A percentile compares a stretch with the other conserved stretches of the same genome.
Evolutionary conservation across 345 rosid genomes (phyloP).

Genomic region (Sisymbrium altissimum): DNA sequence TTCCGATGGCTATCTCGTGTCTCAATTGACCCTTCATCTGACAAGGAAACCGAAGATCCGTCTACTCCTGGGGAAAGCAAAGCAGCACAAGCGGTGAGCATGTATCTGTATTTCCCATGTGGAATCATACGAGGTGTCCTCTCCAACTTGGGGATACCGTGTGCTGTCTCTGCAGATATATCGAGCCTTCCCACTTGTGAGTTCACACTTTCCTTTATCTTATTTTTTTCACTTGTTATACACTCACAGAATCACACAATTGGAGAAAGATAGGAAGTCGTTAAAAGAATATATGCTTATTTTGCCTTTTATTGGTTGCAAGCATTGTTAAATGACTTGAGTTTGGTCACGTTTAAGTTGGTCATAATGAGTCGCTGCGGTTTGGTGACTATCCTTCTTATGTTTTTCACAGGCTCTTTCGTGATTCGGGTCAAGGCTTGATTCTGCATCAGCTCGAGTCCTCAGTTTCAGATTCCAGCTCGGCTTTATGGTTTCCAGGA

Average conservation of each 20-base stretch:
- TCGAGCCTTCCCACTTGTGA: conserved; percentile 93
- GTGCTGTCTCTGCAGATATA: conserved; percentile 94
- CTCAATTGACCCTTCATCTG: conserved; percentile 56
- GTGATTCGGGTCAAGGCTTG: conserved; percentile 84
- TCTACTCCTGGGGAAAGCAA: conserved; percentile 52
- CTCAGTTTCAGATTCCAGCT: neutral
- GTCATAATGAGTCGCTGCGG: neutral
- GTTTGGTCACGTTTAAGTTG: neutral
- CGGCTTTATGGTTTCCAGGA: neutral
- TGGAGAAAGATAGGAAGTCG: neutral
- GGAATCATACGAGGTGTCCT: conserved; percentile 97
- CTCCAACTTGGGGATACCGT: conserved; percentile 92
- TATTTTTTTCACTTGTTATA: neutral
- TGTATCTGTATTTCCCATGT: conserved; percentile 91
- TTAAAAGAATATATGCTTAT: neutral
- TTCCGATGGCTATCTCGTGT: conserved; percentile 88
- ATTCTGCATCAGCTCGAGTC: conserved; percentile 11
- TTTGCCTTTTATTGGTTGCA: neutral
- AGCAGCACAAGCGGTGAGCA: conserved; percentile 70
- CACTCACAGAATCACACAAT: neutral
- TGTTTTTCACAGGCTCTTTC: conserved; percentile 62
- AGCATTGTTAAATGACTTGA: neutral
- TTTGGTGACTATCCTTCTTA: neutral
- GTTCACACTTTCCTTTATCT: conserved; percentile 26
- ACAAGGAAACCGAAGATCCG: conserved; percentile 55